Evolutionary conservation across 495 filamentous ascomycete genomes (phyloP), one percentile per base, ranked within the genome.

Genomic region (Cercophora scortea): DNA sequence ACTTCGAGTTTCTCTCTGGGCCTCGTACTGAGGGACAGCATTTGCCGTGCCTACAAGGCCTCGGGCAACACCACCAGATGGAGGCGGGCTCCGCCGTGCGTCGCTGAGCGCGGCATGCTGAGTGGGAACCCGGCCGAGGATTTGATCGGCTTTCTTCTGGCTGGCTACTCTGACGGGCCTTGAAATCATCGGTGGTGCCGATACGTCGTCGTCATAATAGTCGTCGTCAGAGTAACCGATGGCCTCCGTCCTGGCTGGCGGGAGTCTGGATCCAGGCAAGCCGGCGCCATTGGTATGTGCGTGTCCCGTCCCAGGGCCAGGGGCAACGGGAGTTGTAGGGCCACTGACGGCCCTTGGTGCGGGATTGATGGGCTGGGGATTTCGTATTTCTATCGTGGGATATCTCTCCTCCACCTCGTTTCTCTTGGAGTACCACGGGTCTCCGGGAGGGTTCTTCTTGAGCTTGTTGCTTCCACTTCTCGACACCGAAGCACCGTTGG

Each of bases 391-490:
- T 36, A 18, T 32, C 7, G 41, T 19, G 6, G 49, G 49, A 32
- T 49, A 49, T 8, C 45, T 52, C 25, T 47, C 61, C 18, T 70
- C 71, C 6, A 62, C 56, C 18, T 69, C 70, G 8, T 47, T 61
- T 45, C 67, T 60, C 43, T 55, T 56, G 32, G 38, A 49, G 43
- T 66, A 70, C 69, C 69, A 70, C 3, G 64, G 57, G 10, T 75
- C 72, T 12, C 45, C 59, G 1, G 71, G 72, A 10, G 69, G 72
- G 9, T 70, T 71, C 45, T 78, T 76, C 59, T 65, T 70, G 5
- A 75, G 65, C 47, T 75, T 78, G 55, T 76, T 76, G 52, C 68
- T 75, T 12, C 71, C 71, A 19, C 58, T 72, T 40, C 69, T 65
- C 16, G 65, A 60, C 11, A 67, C 55, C 34, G 64, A 56, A 35